phyloP scores from a whole-genome alignment of 1,284 basidiomycete genomes.

The Anthracocystis walkeri region DNA sequence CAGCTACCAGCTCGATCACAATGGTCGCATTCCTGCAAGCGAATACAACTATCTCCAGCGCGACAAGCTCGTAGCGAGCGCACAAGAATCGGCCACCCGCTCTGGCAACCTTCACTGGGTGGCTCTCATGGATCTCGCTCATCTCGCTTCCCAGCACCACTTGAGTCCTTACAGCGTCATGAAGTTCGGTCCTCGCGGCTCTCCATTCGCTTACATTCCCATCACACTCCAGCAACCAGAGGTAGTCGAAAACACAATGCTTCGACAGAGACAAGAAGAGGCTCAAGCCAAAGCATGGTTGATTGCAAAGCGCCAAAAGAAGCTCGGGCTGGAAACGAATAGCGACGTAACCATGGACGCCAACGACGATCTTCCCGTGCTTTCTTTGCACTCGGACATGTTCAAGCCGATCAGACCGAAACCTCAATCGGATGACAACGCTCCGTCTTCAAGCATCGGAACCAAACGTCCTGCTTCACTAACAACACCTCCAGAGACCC shows the following conservation, averaged over 20 bases:
- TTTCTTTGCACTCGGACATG: conserved; percentile 32
- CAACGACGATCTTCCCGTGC: conserved; percentile 41
- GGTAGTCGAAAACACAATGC: conserved; percentile 45
- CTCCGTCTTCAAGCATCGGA: conserved; percentile 9
- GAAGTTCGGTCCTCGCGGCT: conserved; percentile 62
- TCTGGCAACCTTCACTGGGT: conserved; percentile 60
- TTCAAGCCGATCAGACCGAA: conserved; percentile 13
- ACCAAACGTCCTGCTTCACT: conserved; percentile 47
- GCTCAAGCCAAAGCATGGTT: conserved; percentile 45
- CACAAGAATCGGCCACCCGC: conserved; percentile 44
- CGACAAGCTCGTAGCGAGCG: conserved; percentile 52
- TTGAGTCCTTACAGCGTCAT: conserved; percentile 61
- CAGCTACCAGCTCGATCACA: conserved; percentile 46
- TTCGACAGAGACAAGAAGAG: conserved; percentile 54
- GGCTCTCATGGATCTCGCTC: conserved; percentile 59
- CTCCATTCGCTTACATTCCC: conserved; percentile 66
- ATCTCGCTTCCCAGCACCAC: conserved; percentile 67
- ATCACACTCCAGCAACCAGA: conserved; percentile 63
- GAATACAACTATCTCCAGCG: conserved; percentile 49
- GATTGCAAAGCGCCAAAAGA: conserved; percentile 24
- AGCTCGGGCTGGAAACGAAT: neutral
- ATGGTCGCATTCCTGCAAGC: conserved; percentile 47
- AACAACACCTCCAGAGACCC: conserved; percentile 33
- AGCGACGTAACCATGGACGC: conserved; percentile 6
- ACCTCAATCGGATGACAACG: neutral